Percentiles rank a stretch among this genome's conserved stretches.
phyloP scores from a whole-genome alignment of 2,329 filamentous ascomycete genomes.

The Uncinocarpus reesii region DNA sequence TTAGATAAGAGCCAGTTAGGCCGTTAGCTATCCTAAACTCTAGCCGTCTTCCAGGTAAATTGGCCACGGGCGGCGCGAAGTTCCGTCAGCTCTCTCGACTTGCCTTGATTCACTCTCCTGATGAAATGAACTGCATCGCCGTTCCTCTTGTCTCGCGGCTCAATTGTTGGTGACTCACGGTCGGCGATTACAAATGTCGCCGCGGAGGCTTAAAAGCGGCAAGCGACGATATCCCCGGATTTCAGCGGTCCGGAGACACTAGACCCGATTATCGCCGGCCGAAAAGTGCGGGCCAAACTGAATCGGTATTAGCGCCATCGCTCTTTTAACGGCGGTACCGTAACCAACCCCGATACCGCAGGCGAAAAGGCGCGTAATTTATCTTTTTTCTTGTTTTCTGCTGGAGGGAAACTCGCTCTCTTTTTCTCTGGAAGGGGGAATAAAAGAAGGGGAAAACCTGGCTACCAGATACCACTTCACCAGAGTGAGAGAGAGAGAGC shows the following conservation, averaged over 20 bases:
- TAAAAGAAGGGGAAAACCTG: not conserved
- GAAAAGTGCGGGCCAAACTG: not conserved
- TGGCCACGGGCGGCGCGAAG: too few relatives aligned
- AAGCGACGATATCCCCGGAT: too few relatives aligned
- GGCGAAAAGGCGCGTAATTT: constrained; percentile 8
- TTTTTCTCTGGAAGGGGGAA: not conserved
- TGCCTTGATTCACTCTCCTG: too few relatives aligned
- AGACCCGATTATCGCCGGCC: not conserved
- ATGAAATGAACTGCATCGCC: too few relatives aligned
- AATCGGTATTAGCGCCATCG: not conserved
- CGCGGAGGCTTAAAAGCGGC: not conserved
- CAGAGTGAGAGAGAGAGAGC: not conserved
- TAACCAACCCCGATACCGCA: constrained; percentile 9
- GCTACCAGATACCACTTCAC: not conserved
- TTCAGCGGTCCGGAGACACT: too few relatives aligned
- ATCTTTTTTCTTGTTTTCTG: constrained; percentile 13
- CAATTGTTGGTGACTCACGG: too few relatives aligned
- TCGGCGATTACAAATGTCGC: too few relatives aligned
- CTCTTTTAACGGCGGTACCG: not conserved
- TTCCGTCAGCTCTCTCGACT: too few relatives aligned
- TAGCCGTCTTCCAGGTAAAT: too few relatives aligned
- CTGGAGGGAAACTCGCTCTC: not conserved
- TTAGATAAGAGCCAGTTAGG: too few relatives aligned
- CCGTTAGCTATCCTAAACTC: too few relatives aligned
- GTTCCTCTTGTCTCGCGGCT: too few relatives aligned